A percentile compares a stretch with the other conserved stretches of the same genome.
Evolutionary conservation across 2,329 filamentous ascomycete genomes (phyloP).

Genomic region (Aspergillus pseudoviridinutans): DNA sequence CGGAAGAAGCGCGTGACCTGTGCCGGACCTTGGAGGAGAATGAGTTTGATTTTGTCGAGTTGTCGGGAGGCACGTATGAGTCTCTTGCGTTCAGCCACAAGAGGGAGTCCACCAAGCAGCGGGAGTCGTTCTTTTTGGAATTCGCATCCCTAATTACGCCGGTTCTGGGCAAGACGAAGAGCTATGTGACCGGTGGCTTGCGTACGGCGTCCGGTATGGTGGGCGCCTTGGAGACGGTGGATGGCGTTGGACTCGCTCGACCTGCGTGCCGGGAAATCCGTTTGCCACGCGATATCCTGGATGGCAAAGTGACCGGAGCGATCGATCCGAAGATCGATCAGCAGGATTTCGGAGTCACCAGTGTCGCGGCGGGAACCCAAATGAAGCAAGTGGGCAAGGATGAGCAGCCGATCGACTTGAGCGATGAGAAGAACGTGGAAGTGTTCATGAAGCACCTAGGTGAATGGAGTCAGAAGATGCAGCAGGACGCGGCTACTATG

Average conservation of each 20-base stretch:
- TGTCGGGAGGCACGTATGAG: conserved; percentile 60
- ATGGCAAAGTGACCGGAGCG: conserved; percentile 43
- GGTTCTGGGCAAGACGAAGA: conserved; percentile 49
- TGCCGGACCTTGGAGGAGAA: conserved; percentile 29
- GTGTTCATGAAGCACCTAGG: conserved; percentile 44
- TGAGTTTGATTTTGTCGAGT: conserved; percentile 50
- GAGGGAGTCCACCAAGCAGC: conserved; percentile 52
- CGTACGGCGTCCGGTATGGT: conserved; percentile 56
- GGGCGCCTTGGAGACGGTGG: conserved; percentile 52
- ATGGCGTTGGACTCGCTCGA: conserved; percentile 58
- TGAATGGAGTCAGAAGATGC: conserved; percentile 40
- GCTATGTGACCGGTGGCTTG: conserved; percentile 58
- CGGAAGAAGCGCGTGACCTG: conserved; percentile 49
- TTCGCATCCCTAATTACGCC: conserved; percentile 54
- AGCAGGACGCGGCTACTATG: conserved; percentile 33
- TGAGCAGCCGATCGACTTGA: conserved; percentile 52
- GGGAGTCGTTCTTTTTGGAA: conserved; percentile 59
- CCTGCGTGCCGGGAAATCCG: conserved; percentile 50
- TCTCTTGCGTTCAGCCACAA: conserved; percentile 49
- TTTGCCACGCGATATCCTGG: conserved; percentile 25
- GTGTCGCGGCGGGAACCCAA: conserved; percentile 47
- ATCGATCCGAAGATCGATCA: conserved; percentile 48
- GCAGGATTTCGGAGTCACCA: conserved; percentile 50
- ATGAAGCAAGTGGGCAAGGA: conserved; percentile 52
- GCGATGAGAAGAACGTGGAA: conserved; percentile 45